phyloP scores from a whole-genome alignment of 2,329 filamentous ascomycete species.

The Hortaea werneckii region DNA sequence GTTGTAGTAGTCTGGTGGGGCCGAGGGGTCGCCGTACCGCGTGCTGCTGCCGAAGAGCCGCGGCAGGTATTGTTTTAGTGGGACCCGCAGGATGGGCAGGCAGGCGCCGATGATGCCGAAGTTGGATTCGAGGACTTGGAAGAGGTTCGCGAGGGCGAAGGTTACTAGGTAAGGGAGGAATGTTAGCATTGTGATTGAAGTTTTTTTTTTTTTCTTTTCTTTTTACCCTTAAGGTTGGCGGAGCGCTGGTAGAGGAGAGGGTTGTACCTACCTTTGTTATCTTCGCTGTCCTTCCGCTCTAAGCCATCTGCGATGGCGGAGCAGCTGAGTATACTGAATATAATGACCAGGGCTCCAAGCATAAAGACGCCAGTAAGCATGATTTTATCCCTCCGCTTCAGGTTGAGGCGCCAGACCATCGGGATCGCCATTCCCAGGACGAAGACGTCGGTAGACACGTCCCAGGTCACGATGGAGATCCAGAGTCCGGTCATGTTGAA shows the following conservation, averaged over 20 bases:
- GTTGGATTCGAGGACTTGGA: constrained; percentile 1
- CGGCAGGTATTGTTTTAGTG: neutral
- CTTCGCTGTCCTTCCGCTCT: neutral
- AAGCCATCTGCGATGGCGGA: neutral
- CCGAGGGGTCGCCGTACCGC: neutral
- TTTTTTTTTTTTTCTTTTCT: neutral
- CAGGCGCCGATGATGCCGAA: constrained; percentile 1
- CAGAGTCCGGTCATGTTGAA: constrained; percentile 1
- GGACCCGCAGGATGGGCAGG: neutral
- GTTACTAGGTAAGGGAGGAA: neutral
- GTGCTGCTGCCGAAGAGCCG: neutral
- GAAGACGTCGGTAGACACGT: neutral
- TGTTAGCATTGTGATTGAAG: neutral
- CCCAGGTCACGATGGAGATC: constrained; percentile 2
- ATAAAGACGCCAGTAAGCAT: neutral
- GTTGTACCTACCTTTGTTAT: neutral
- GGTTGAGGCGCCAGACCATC: constrained; percentile 1
- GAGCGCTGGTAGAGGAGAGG: neutral
- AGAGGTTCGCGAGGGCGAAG: constrained; percentile 1
- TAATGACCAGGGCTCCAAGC: neutral
- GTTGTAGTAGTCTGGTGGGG: neutral
- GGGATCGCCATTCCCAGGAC: neutral
- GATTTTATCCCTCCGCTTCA: neutral
- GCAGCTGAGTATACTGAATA: constrained; percentile 1
- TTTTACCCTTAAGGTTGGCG: neutral